Conservation (phyloP, 495 filamentous ascomycete species). For the Gamarada debralockiae region DNA sequence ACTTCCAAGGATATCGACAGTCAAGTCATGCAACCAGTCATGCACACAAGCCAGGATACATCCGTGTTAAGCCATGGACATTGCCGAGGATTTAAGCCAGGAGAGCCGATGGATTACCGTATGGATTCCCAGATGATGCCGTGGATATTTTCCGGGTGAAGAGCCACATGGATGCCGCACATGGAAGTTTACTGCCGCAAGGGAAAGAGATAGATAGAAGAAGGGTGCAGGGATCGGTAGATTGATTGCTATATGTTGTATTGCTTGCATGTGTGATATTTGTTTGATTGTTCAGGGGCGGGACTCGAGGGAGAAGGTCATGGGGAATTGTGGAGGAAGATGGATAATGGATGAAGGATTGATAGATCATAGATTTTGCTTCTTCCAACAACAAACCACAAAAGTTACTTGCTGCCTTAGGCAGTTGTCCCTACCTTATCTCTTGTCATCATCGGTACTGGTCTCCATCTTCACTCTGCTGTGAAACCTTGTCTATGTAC, state of each 20-base stretch:
- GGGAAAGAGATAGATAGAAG: not conserved
- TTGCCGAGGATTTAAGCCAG: conserved; percentile 7
- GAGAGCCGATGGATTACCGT: not conserved
- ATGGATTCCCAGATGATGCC: conserved; percentile 5
- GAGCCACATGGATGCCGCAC: conserved; percentile 5
- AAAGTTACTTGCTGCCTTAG: too few species aligned
- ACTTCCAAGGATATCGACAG: conserved; percentile 22
- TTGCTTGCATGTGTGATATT: too few species aligned
- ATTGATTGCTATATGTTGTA: not conserved
- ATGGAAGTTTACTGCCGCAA: not conserved
- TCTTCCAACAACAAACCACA: too few species aligned
- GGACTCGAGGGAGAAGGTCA: not conserved
- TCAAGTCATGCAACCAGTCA: conserved; percentile 27
- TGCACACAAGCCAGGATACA: conserved; percentile 10
- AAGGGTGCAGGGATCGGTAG: not conserved
- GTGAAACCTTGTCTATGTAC: too few species aligned
- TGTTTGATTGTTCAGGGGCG: not conserved
- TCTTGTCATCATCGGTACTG: too few species aligned
- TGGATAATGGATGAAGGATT: too few species aligned
- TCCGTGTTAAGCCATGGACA: conserved; percentile 10
- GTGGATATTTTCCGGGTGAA: not conserved
- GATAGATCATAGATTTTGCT: too few species aligned
- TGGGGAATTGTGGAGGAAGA: too few species aligned
- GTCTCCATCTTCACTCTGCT: too few species aligned
- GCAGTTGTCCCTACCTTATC: too few species aligned